These are phyloP conservation scores for Cyberlindnera euphorbiiphila DNA, from an alignment of 805 yeast species.

Conservation along the genomic window DNA sequence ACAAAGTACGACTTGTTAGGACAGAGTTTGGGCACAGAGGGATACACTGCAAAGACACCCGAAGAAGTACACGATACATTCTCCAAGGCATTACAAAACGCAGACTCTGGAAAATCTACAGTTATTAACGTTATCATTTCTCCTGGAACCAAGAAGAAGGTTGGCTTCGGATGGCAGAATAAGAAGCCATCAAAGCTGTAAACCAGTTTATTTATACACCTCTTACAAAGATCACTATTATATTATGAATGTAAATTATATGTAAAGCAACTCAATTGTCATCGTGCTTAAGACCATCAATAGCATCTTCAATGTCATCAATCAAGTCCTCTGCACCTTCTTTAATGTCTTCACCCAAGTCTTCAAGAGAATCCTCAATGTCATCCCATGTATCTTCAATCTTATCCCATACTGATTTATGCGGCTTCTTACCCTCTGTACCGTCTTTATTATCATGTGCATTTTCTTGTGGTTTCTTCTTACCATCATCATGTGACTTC, in stretches of 20 bases:
- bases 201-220: not conserved
- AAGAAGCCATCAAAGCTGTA: slow-evolving; percentile 31
- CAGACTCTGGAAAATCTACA: slow-evolving; percentile 33
- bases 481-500: too few species aligned
- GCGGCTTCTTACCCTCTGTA: slow-evolving; percentile 13
- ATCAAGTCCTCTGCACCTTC: slow-evolving; percentile 18
- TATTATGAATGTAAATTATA: too few species aligned
- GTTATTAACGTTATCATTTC: slow-evolving; percentile 61
- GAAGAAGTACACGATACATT: slow-evolving; percentile 36
- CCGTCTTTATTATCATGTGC: slow-evolving; percentile 1
- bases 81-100: slow-evolving; percentile 34
- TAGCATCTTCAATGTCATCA: slow-evolving; percentile 19
- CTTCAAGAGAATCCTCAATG: slow-evolving; percentile 17
- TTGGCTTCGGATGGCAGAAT: slow-evolving; percentile 70
- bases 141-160: slow-evolving; percentile 49
- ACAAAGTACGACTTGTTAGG: slow-evolving; percentile 58
- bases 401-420: slow-evolving; percentile 27
- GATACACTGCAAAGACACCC: slow-evolving; percentile 42
- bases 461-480: slow-evolving; percentile 1
- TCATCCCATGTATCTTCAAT: slow-evolving; percentile 24
- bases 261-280: too few species aligned
- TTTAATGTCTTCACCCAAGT: slow-evolving; percentile 20
- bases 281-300: slow-evolving; percentile 11
- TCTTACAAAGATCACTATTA: too few species aligned
- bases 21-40: slow-evolving; percentile 52